Base-by-base conservation (phyloP, 2,329 filamentous ascomycete species). In the Colletotrichum sp. region DNA sequence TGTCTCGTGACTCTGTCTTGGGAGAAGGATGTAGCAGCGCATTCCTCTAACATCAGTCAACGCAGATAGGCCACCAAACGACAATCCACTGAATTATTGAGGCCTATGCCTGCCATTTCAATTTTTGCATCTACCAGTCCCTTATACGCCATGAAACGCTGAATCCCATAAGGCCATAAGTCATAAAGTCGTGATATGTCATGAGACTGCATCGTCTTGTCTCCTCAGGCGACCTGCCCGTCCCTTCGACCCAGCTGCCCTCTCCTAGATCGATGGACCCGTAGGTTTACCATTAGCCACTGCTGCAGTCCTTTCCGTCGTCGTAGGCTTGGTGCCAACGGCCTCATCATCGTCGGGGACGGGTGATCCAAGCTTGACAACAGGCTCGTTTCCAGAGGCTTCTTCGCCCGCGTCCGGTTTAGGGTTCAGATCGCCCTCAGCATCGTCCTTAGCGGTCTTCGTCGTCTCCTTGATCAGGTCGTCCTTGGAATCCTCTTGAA, bases 161-260 rank as follows among this genome's bases (percentile, higher is more conserved):
- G 34, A 16, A 18, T 63, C 8, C 7, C 61, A 9, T 26, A 28
- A 63, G 16, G n/a, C 14, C 71, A 18, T 62, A 34, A 67, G 56
- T 74, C 72, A 26, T 74, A 21, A 43, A 74, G 69, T 74, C 61
- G 62, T 74, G n/a, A 21, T 69, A 43, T 36, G 14, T 61, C 67
- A 18, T 38, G 10, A 38, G 36, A 36, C 34, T 36, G 56, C 56
- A n/a, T 34, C n/a, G n/a, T 62, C 30, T 32, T 1, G 32, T 34
- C 58, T 34, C n/a, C 14, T n/a, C n/a, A 36, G 3, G n/a, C 32
- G 9, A 30, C 58, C 6, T 13, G 18, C 58, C 13, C 10, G 18
- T 34, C 30, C 58, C 7, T 62, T 36, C 30, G 30, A 34, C 58
- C 55, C 55, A 58, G 7, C 58, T 36, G 1, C 30, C 10, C 30